A percentile compares a stretch with the other conserved stretches of the same genome.
Evolutionary conservation across 2,329 filamentous ascomycete species (phyloP).

Genomic region (Aureobasidium sp.): DNA sequence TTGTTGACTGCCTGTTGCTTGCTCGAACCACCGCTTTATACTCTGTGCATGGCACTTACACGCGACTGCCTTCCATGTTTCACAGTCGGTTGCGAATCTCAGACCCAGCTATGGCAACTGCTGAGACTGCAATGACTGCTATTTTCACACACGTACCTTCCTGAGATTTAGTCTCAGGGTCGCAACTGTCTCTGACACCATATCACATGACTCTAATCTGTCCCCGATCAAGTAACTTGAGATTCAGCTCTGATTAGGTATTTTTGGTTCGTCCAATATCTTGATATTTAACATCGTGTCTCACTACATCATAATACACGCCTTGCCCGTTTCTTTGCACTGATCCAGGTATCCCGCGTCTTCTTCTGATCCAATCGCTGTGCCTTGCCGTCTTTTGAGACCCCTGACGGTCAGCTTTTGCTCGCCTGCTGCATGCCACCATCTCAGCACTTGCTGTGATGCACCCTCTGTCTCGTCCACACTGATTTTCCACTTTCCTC

Average conservation of each 20-base stretch:
- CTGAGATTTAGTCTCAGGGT: not conserved
- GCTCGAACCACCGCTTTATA: not conserved
- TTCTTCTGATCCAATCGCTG: constrained; percentile 36
- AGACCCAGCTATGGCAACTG: no score
- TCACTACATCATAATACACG: constrained; percentile 1
- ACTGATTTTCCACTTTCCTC: constrained; percentile 84
- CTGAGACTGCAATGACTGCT: not conserved
- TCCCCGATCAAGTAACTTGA: not conserved
- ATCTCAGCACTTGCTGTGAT: constrained; percentile 64
- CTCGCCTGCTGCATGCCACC: constrained; percentile 87
- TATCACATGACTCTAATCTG: constrained; percentile 4
- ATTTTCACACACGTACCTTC: no score
- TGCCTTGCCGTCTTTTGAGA: constrained; percentile 50
- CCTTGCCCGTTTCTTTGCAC: constrained; percentile 26
- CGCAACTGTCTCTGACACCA: not conserved
- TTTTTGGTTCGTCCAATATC: not conserved
- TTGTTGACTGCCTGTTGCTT: not conserved
- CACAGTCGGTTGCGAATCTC: not conserved
- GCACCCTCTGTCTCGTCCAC: constrained; percentile 56
- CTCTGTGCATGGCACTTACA: not conserved
- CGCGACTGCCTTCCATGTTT: not conserved
- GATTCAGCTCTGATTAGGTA: not conserved
- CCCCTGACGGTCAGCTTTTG: constrained; percentile 73
- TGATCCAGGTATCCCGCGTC: constrained; percentile 71
- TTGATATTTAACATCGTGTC: not conserved